A percentile compares a stretch with the other conserved stretches of the same genome.
phyloP scores from a whole-genome alignment of 805 yeast species.

The Candida hispaniensis region DNA sequence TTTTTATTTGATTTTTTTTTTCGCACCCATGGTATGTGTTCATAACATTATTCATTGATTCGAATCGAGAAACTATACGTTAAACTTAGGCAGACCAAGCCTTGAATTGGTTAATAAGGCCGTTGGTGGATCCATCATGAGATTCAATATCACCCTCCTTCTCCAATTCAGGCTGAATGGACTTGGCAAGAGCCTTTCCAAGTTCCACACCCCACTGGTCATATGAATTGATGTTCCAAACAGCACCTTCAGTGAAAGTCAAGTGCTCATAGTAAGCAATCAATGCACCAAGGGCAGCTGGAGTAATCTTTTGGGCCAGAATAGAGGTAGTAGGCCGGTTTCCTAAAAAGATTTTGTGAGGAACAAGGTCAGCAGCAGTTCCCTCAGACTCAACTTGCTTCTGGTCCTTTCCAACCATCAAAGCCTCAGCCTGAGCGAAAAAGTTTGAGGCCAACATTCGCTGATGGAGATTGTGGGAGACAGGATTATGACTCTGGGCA shows the following conservation, averaged over 20 bases:
- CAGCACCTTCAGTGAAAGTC: constrained; percentile 96
- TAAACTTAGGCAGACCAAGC: constrained; percentile 42
- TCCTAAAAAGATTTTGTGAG: constrained; percentile 95
- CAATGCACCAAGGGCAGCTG: constrained; percentile 90
- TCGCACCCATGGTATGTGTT: not conserved
- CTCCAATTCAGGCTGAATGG: constrained; percentile 80
- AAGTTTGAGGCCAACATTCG: constrained; percentile 97
- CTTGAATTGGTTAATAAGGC: constrained; percentile 91
- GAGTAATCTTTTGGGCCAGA: constrained; percentile 90
- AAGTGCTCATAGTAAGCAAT: constrained; percentile 97
- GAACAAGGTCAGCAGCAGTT: constrained; percentile 71
- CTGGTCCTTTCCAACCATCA: constrained; percentile 84
- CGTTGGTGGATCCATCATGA: constrained; percentile 89
- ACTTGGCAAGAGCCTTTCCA: constrained; percentile 96
- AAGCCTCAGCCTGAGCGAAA: constrained; percentile 96
- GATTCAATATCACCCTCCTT: constrained; percentile 42
- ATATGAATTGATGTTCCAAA: constrained; percentile 98
- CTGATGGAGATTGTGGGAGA: constrained; percentile 89
- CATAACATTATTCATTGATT: no score
- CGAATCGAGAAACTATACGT: no score
- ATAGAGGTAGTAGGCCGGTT: constrained; percentile 99
- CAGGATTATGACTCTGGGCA: constrained; percentile 96
- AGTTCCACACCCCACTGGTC: constrained; percentile 99
- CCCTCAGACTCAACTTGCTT: constrained; percentile 82
- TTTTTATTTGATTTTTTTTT: not conserved